Percentiles rank a stretch among this genome's conserved stretches.
phyloP scores from a whole-genome alignment of 345 rosid genomes.

The Gossypium thurberi region DNA sequence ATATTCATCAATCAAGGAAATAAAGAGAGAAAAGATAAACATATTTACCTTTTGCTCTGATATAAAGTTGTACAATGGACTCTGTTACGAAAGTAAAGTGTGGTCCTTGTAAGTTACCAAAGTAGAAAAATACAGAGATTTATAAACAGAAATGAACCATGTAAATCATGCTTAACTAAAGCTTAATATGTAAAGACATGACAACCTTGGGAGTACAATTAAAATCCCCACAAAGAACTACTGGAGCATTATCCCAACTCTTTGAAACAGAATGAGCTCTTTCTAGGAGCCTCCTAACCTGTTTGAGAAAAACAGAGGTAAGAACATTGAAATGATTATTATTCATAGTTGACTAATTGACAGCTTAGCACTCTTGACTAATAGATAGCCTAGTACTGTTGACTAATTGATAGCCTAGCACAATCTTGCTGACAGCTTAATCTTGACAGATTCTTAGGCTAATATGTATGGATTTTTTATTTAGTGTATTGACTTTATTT shows the following conservation, averaged over 20 bases:
- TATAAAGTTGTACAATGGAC: constrained; percentile 86
- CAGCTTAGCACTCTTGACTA: too few species aligned
- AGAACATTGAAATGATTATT: background rate
- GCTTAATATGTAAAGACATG: constrained; percentile 15
- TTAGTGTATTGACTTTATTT: too few species aligned
- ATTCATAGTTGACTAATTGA: background rate
- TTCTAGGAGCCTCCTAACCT: constrained; percentile 77
- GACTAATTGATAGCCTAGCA: too few species aligned
- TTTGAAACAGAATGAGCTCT: constrained; percentile 69
- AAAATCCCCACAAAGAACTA: constrained; percentile 93
- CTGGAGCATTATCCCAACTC: constrained; percentile 78
- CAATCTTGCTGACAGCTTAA: too few species aligned
- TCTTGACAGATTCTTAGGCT: too few species aligned
- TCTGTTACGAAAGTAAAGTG: constrained; percentile 47
- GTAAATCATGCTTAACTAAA: constrained; percentile 8
- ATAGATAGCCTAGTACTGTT: too few species aligned
- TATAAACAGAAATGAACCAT: constrained; percentile 6
- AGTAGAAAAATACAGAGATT: constrained; percentile 3
- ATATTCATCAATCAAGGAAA: constrained; percentile 8
- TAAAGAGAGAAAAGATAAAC: background rate
- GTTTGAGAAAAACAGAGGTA: constrained; percentile 18
- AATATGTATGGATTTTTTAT: too few species aligned
- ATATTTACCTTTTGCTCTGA: constrained; percentile 65
- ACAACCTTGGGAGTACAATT: constrained; percentile 92
- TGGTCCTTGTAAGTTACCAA: constrained; percentile 6